Evolutionary conservation across 495 filamentous ascomycete species (phyloP).

Genomic region (Sabuloglossum arenarium): DNA sequence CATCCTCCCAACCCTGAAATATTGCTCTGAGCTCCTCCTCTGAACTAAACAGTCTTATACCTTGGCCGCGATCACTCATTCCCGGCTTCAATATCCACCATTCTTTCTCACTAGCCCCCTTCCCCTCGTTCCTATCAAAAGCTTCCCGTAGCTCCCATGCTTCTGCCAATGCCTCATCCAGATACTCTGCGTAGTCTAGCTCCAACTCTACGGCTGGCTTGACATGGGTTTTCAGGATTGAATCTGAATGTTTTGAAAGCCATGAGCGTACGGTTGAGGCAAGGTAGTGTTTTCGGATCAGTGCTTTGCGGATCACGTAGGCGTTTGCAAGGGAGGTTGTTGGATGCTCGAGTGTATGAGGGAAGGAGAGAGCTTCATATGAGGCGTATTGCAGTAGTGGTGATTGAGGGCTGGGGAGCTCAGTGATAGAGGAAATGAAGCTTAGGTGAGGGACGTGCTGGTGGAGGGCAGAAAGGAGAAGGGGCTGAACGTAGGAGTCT

Average conservation of each 20-base stretch:
- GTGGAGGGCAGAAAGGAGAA: conserved; percentile 52
- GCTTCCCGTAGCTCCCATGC: conserved; percentile 69
- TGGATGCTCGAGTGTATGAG: conserved; percentile 36
- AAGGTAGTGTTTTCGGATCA: conserved; percentile 94
- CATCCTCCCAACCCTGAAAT: conserved; percentile 69
- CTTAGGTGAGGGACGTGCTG: conserved; percentile 32
- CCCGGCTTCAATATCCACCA: conserved; percentile 98
- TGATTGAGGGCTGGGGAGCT: conserved; percentile 21
- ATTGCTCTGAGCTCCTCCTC: conserved; percentile 61
- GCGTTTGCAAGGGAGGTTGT: conserved; percentile 3
- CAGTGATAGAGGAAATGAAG: conserved; percentile 24
- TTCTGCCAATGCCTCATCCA: conserved; percentile 81
- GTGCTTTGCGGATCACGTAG: conserved; percentile 46
- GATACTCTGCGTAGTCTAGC: conserved; percentile 87
- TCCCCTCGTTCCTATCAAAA: conserved; percentile 36
- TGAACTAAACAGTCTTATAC: conserved; percentile 70
- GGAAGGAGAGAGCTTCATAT: conserved; percentile 77
- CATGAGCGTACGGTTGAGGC: conserved; percentile 58
- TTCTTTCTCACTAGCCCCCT: conserved; percentile 28
- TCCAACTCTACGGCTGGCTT: conserved; percentile 68
- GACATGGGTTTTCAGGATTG: conserved; percentile 41
- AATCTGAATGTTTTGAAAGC: conserved; percentile 60
- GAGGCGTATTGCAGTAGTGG: conserved; percentile 60
- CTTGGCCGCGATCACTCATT: conserved; percentile 92
- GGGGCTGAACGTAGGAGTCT: conserved; percentile 65